Evolutionary conservation across 2,329 filamentous ascomycete genomes (phyloP).

Genomic region (Aspergillus hortae): DNA sequence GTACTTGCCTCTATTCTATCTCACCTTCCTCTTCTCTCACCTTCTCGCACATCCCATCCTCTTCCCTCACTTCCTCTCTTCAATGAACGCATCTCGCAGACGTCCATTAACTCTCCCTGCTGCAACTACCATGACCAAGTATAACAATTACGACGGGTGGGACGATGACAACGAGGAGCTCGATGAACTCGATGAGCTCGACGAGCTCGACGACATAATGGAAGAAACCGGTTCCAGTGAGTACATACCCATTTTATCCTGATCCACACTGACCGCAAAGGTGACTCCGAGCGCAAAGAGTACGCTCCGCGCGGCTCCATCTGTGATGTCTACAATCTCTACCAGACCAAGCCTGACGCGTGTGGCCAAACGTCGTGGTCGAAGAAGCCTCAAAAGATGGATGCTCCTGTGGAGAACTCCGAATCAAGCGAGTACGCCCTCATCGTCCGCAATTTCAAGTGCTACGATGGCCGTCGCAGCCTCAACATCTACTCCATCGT

Average conservation of each 20-base stretch:
- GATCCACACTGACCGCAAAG: no score
- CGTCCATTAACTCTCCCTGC: no score
- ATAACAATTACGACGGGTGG: no score
- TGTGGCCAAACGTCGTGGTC: constrained; percentile 54
- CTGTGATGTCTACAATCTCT: constrained; percentile 46
- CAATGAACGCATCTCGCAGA: no score
- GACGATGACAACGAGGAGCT: background rate
- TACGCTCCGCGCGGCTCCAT: constrained; percentile 27
- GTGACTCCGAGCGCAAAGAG: background rate
- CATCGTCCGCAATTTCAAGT: constrained; percentile 57
- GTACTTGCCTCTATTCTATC: no score
- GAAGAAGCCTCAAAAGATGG: constrained; percentile 52
- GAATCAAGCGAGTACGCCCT: constrained; percentile 61
- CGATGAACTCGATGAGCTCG: no score
- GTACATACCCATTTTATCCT: no score
- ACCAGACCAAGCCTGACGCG: constrained; percentile 50
- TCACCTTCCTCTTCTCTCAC: no score
- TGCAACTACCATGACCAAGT: no score
- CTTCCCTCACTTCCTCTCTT: no score
- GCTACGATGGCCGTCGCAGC: constrained; percentile 57
- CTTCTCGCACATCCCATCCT: no score
- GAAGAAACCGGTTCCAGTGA: background rate
- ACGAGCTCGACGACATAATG: background rate
- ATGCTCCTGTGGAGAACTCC: constrained; percentile 57
- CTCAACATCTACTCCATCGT: constrained; percentile 61